Conservation (phyloP, 768 basidiomycete genomes). For the Kwoniella europaea region DNA sequence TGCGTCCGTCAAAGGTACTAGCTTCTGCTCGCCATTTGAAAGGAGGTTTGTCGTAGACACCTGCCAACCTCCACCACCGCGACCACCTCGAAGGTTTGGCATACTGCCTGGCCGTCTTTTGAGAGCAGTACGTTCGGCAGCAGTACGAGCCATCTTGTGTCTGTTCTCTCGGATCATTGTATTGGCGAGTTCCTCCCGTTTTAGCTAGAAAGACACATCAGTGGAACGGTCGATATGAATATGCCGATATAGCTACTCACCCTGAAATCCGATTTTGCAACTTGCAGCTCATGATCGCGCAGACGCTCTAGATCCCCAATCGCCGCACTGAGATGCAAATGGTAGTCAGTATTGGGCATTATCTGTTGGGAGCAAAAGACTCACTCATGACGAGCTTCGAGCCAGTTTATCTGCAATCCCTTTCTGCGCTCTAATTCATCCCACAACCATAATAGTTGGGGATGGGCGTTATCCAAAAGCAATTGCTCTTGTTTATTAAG, state of each 20-base stretch:
- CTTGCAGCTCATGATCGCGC: slow-evolving; percentile 25
- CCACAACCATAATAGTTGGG: slow-evolving; percentile 32
- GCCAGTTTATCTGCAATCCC: slow-evolving; percentile 21
- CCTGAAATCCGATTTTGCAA: slow-evolving; percentile 21
- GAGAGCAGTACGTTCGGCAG: slow-evolving; percentile 22
- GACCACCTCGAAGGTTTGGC: slow-evolving; percentile 27
- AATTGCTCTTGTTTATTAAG: slow-evolving; percentile 39
- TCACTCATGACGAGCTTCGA: slow-evolving; percentile 19
- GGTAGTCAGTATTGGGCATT: neutral
- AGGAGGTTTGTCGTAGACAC: slow-evolving; percentile 28
- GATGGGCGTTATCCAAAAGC: slow-evolving; percentile 30
- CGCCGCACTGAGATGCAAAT: slow-evolving; percentile 17
- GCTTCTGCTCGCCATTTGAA: slow-evolving; percentile 19
- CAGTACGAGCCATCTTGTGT: slow-evolving; percentile 14
- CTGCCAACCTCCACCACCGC: slow-evolving; percentile 45
- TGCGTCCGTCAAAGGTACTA: slow-evolving; percentile 16
- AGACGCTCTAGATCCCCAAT: slow-evolving; percentile 25
- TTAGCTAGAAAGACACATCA: slow-evolving; percentile 1
- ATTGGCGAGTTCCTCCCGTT: slow-evolving; percentile 18
- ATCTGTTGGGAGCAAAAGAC: neutral
- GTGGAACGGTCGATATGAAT: neutral
- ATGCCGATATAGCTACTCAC: slow-evolving; percentile 22
- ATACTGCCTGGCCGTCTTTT: slow-evolving; percentile 15
- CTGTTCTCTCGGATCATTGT: slow-evolving; percentile 21
- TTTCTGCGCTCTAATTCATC: slow-evolving; percentile 35